These are phyloP conservation scores for Zygotorulaspora florentina DNA, from an alignment of 805 yeast species.

Conservation along the genomic window DNA sequence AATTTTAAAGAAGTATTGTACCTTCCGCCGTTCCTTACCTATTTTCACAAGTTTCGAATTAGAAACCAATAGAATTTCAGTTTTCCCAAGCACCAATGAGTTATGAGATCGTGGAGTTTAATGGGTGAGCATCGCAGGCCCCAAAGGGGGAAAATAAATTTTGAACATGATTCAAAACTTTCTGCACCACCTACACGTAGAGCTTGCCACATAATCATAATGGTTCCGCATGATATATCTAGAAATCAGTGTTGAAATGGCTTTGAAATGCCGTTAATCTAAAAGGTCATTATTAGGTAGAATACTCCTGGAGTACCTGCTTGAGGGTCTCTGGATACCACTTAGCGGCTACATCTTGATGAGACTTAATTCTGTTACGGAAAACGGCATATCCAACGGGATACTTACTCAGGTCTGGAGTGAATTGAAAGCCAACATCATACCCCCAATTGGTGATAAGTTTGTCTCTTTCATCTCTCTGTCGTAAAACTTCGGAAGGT, in stretches of 20 bases:
- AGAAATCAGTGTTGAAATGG: not conserved
- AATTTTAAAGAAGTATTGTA: no score
- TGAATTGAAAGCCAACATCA: slow-evolving; percentile 19
- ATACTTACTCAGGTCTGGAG: slow-evolving; percentile 15
- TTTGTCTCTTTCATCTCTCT: slow-evolving; percentile 18
- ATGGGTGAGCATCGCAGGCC: no score
- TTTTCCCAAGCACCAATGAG: no score
- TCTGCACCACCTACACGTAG: not conserved
- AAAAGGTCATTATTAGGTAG: not conserved
- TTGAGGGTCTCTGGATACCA: slow-evolving; percentile 37
- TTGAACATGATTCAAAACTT: no score
- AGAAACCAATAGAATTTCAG: no score
- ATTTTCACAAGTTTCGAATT: no score
- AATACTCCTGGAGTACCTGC: slow-evolving; percentile 12
- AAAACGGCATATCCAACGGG: slow-evolving; percentile 40
- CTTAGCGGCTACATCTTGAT: slow-evolving; percentile 37
- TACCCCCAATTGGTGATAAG: slow-evolving; percentile 16
- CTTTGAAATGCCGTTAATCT: not conserved
- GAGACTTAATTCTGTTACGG: slow-evolving; percentile 40
- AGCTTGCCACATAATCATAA: not conserved
- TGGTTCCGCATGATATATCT: not conserved
- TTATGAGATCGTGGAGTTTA: no score
- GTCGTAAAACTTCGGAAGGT: slow-evolving; percentile 10
- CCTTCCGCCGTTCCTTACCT: no score
- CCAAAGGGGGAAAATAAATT: no score